A percentile compares a stretch with the other conserved stretches of the same genome.
Evolutionary conservation across 176 grass and related monocot species (phyloP).

Genomic region (Triticum urartu): DNA sequence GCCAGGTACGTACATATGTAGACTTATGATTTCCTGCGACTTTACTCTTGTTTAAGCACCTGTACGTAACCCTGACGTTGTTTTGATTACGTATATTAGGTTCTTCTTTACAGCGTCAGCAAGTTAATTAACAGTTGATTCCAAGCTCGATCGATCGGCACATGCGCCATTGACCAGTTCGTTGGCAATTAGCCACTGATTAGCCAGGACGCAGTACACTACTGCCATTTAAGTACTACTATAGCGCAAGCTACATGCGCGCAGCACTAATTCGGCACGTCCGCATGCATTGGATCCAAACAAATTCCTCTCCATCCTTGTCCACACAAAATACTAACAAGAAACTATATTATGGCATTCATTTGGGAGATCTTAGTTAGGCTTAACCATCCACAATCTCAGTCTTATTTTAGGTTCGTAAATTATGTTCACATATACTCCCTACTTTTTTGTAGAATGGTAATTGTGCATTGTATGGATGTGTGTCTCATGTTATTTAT

Average conservation of each 20-base stretch:
- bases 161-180: constrained; percentile 17
- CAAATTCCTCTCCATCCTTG: neutral
- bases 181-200: constrained; percentile 2
- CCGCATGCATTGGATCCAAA: neutral
- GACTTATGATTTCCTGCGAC: neutral
- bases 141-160: neutral
- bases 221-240: neutral
- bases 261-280: neutral
- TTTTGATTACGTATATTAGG: constrained; percentile 32
- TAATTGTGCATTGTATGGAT: too few relatives aligned
- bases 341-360: neutral
- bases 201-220: neutral
- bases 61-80: constrained; percentile 36
- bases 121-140: constrained; percentile 5
- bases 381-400: neutral
- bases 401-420: neutral
- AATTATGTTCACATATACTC: too few relatives aligned
- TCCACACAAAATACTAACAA: constrained; percentile 7
- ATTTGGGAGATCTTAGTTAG: neutral
- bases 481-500: too few relatives aligned
- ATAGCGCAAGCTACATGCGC: neutral
- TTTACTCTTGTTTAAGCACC: constrained; percentile 37
- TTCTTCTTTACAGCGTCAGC: constrained; percentile 37
- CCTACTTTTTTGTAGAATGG: too few relatives aligned
- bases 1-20: constrained; percentile 23